A percentile compares a stretch with the other conserved stretches of the same genome.
Conservation (phyloP, 441 rosid genomes). For the Croton laevigatus region DNA sequence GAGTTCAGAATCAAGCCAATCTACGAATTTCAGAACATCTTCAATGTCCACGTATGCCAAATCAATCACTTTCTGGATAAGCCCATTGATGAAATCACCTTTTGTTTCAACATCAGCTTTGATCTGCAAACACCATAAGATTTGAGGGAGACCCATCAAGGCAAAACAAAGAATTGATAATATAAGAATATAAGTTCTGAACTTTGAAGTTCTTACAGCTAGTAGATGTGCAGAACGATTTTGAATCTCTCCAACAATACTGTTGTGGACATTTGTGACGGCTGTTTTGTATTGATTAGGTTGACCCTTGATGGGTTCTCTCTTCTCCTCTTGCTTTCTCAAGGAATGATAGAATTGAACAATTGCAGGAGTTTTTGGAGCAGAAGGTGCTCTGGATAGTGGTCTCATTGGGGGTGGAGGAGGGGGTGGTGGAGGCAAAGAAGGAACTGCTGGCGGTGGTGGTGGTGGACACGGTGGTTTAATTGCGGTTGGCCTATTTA, state of each 20-base stretch:
- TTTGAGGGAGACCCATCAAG: neutral
- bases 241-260: constrained; percentile 91
- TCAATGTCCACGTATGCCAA: constrained; percentile 69
- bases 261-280: constrained; percentile 52
- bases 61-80: constrained; percentile 65
- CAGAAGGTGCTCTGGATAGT: constrained; percentile 41
- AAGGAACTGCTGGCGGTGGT: constrained; percentile 15
- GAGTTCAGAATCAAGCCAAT: constrained; percentile 76
- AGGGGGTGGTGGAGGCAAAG: constrained; percentile 53
- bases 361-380: constrained; percentile 50
- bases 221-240: constrained; percentile 83
- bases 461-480: constrained; percentile 18
- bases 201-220: constrained; percentile 54
- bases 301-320: constrained; percentile 25
- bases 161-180: neutral
- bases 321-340: constrained; percentile 54
- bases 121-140: constrained; percentile 40
- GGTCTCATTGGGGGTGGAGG: constrained; percentile 65
- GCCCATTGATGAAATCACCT: constrained; percentile 69
- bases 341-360: constrained; percentile 44
- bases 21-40: constrained; percentile 71
- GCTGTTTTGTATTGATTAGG: constrained; percentile 41
- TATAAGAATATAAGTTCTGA: neutral
- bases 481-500: constrained; percentile 33
- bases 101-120: constrained; percentile 82